These are phyloP conservation scores for Yamadazyma endophytica DNA, from an alignment of 805 yeast genomes.

Conservation along the genomic window DNA sequence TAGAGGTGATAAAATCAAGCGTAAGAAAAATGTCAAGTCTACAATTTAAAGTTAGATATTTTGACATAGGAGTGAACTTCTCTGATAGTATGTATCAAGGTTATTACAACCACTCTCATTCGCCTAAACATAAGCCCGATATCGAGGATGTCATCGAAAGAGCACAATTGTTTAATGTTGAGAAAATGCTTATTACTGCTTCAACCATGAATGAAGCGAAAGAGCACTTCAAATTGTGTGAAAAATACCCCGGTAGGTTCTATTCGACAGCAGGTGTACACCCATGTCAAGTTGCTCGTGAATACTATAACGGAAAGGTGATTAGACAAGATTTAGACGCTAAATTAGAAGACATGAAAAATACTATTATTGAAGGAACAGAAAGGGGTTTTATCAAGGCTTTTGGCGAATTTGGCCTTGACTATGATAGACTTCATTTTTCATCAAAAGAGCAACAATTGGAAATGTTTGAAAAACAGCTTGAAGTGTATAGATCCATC, in stretches of 20 bases:
- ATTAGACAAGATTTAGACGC: slow-evolving; percentile 37
- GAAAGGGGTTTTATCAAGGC: slow-evolving; percentile 60
- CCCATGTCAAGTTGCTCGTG: slow-evolving; percentile 74
- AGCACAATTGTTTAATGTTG: slow-evolving; percentile 63
- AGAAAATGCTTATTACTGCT: slow-evolving; percentile 76
- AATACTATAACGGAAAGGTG: slow-evolving; percentile 25
- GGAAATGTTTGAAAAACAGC: slow-evolving; percentile 65
- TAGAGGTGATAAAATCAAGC: too few relatives aligned
- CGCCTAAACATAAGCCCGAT: slow-evolving; percentile 63
- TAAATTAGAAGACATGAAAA: slow-evolving; percentile 47
- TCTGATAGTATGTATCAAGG: slow-evolving; percentile 91
- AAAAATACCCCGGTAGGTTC: slow-evolving; percentile 22
- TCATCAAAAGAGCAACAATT: slow-evolving; percentile 66
- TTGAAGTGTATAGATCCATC: slow-evolving; percentile 52
- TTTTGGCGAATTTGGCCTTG: slow-evolving; percentile 94
- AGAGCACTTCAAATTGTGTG: slow-evolving; percentile 56
- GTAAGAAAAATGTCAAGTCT: slow-evolving; percentile 2
- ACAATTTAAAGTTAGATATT: slow-evolving; percentile 41
- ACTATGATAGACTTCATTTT: slow-evolving; percentile 83
- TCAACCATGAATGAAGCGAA: slow-evolving; percentile 66
- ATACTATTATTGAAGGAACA: slow-evolving; percentile 46
- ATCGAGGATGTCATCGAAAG: slow-evolving; percentile 58
- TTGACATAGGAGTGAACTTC: slow-evolving; percentile 62
- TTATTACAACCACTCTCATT: slow-evolving; percentile 56
- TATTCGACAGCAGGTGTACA: slow-evolving; percentile 89